Evolutionary conservation across 441 rosid species (phyloP).

Genomic region (Pelargonium cotyledonis): DNA sequence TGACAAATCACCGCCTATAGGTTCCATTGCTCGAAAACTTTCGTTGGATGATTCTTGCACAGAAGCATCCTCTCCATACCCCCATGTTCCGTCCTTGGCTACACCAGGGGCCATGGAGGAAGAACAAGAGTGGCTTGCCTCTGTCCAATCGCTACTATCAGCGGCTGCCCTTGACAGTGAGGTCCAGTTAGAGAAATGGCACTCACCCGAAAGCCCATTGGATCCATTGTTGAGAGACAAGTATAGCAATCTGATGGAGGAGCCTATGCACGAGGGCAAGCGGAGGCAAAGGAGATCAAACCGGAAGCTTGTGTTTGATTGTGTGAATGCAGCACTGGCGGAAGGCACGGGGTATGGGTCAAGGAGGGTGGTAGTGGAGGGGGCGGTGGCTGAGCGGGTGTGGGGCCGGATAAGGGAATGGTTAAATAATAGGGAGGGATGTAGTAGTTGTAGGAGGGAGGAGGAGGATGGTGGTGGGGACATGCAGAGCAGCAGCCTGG

Average conservation of each 20-base stretch:
- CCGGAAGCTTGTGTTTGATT: constrained; percentile 61
- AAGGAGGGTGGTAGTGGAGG: constrained; percentile 18
- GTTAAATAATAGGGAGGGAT: constrained; percentile 32
- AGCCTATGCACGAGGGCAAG: constrained; percentile 51
- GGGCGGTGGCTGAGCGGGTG: constrained; percentile 40
- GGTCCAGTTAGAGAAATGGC: constrained; percentile 42
- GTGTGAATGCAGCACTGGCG: constrained; percentile 51
- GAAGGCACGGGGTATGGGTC: constrained; percentile 35
- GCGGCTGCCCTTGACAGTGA: constrained; percentile 47
- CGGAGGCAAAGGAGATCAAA: constrained; percentile 56
- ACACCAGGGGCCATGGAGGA: constrained; percentile 29
- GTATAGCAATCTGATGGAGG: constrained; percentile 37
- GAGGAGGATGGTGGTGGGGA: constrained; percentile 36
- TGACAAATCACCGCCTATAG: constrained; percentile 84
- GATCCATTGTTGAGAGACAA: constrained; percentile 58
- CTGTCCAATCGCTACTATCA: constrained; percentile 45
- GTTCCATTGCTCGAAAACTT: constrained; percentile 64
- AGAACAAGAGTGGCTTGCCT: constrained; percentile 48
- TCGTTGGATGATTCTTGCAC: constrained; percentile 57
- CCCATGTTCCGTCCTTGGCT: constrained; percentile 36
- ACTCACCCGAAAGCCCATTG: constrained; percentile 67
- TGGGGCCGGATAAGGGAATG: constrained; percentile 62
- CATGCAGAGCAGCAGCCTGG: constrained; percentile 33
- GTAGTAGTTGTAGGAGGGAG: not conserved
- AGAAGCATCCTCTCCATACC: constrained; percentile 34